phyloP scores from a whole-genome alignment of 495 filamentous ascomycete species.

The Aspergillus conjunctus region DNA sequence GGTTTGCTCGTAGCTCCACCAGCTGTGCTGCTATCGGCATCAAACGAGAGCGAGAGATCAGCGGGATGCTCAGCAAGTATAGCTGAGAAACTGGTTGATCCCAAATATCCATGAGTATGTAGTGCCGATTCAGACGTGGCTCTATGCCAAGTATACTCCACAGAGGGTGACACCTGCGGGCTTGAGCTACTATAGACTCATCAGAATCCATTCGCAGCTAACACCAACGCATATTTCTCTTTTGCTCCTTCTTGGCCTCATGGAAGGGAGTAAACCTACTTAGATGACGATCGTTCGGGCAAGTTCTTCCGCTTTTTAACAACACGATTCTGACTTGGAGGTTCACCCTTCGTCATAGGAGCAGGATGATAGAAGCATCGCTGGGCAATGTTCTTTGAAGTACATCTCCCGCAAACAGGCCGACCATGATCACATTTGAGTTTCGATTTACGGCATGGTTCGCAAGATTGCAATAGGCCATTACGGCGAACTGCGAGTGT shows the following conservation, averaged over 20 bases:
- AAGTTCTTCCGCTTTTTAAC: constrained; percentile 19
- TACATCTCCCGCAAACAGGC: constrained; percentile 42
- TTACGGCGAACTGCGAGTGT: constrained; percentile 44
- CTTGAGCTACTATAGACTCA: constrained; percentile 29
- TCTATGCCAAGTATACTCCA: constrained; percentile 25
- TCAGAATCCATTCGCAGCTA: constrained; percentile 1
- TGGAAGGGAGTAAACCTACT: constrained; percentile 23
- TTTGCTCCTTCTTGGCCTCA: neutral
- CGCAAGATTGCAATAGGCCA: constrained; percentile 52
- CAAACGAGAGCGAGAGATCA: constrained; percentile 39
- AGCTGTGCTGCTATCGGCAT: constrained; percentile 37
- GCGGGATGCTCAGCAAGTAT: constrained; percentile 45
- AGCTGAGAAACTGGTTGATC: constrained; percentile 53
- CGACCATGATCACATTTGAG: constrained; percentile 51
- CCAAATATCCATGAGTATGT: constrained; percentile 47
- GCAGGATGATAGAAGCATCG: constrained; percentile 49
- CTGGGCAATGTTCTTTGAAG: constrained; percentile 34
- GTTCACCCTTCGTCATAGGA: constrained; percentile 42
- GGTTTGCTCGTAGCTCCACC: constrained; percentile 32
- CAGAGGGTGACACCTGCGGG: constrained; percentile 27
- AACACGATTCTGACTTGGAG: constrained; percentile 21
- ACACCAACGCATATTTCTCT: no score
- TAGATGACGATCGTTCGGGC: constrained; percentile 30
- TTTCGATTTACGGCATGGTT: constrained; percentile 56
- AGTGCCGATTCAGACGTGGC: constrained; percentile 32